Conservation (phyloP, 208 protist genomes). For the Plasmodiophora brassicae region DNA sequence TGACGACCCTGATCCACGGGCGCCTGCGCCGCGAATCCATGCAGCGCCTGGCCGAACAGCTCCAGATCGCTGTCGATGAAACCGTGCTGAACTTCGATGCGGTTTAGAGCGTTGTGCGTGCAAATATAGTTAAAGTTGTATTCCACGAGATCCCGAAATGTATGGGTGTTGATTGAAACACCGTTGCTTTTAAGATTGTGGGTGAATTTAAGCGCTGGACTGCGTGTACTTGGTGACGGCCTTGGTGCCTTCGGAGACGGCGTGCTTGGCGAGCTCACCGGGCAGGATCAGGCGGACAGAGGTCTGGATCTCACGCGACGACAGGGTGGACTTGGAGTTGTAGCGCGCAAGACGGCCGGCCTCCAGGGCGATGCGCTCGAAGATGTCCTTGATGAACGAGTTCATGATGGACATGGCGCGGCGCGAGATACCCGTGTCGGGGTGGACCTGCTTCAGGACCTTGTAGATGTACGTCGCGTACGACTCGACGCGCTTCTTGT, state of each 20-base stretch:
- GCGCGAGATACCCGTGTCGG: conserved; percentile 88
- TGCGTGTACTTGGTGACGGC: conserved; percentile 75
- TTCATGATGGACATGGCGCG: conserved; percentile 96
- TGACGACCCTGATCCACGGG: not conserved
- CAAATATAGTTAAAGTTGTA: too few species aligned
- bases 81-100: too few species aligned
- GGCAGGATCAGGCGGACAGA: conserved; percentile 93
- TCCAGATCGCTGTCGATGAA: too few species aligned
- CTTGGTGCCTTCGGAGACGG: conserved; percentile 97
- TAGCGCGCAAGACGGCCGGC: conserved; percentile 87
- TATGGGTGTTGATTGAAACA: too few species aligned
- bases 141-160: too few species aligned
- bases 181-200: too few species aligned
- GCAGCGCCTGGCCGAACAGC: too few species aligned
- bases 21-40: too few species aligned
- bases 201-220: conserved; percentile 27
- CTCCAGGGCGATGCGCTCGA: conserved; percentile 89
- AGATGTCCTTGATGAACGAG: conserved; percentile 89
- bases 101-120: too few species aligned
- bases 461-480: conserved; percentile 87
- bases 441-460: conserved; percentile 91
- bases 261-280: conserved; percentile 95
- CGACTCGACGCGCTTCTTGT: conserved; percentile 73
- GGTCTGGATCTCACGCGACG: conserved; percentile 84
- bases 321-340: conserved; percentile 92